These are phyloP conservation scores for Trypethelium eluteriae DNA, from an alignment of 495 filamentous ascomycete genomes.

Conservation along the genomic window DNA sequence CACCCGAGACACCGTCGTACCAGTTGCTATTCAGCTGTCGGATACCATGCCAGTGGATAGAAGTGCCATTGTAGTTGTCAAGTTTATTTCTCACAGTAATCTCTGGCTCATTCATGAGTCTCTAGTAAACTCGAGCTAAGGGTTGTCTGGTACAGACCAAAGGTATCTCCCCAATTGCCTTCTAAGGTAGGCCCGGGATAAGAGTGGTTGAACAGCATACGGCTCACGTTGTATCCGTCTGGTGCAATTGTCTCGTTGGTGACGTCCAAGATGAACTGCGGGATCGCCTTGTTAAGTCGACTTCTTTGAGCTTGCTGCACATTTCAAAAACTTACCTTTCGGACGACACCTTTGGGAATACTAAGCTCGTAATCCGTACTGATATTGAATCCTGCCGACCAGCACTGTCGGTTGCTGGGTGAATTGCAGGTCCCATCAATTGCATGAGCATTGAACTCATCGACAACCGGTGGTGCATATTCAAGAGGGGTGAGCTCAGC, in stretches of 20 bases:
- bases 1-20: slow-evolving; percentile 29
- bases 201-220: slow-evolving; percentile 22
- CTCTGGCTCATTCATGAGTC: slow-evolving; percentile 28
- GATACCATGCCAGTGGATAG: slow-evolving; percentile 34
- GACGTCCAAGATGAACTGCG: slow-evolving; percentile 29
- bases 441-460: no score
- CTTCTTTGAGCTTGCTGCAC: background rate
- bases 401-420: background rate
- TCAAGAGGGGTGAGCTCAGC: no score
- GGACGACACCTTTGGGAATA: background rate
- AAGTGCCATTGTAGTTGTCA: slow-evolving; percentile 26
- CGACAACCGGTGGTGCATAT: no score
- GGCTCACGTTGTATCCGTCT: slow-evolving; percentile 31
- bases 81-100: slow-evolving; percentile 31
- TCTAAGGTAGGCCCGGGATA: slow-evolving; percentile 28
- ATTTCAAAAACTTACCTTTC: background rate
- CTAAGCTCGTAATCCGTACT: background rate
- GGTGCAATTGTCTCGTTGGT: slow-evolving; percentile 30
- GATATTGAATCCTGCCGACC: background rate
- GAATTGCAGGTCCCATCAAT: background rate
- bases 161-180: slow-evolving; percentile 37
- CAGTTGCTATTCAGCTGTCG: slow-evolving; percentile 24
- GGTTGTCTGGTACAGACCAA: slow-evolving; percentile 11
- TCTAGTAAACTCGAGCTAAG: background rate
- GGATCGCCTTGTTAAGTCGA: background rate